These are phyloP conservation scores for Parathielavia appendiculata DNA, from an alignment of 495 filamentous ascomycete genomes.

Conservation along the genomic window DNA sequence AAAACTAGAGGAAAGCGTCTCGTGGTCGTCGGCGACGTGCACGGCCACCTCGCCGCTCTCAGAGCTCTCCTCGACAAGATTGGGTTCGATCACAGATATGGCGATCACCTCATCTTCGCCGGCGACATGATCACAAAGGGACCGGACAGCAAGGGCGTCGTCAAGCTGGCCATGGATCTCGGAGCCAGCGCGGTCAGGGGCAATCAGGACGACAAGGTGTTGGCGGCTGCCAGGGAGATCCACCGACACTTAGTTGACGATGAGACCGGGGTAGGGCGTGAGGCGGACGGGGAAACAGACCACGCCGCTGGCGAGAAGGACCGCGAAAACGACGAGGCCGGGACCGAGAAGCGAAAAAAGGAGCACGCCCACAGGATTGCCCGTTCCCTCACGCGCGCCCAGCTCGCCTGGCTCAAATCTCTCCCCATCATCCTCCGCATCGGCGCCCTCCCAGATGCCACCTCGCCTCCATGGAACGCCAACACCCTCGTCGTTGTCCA, in stretches of 20 bases:
- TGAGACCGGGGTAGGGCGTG: constrained; percentile 17
- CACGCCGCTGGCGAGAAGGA: constrained; percentile 9
- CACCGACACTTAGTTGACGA: not conserved
- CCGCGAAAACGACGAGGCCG: constrained; percentile 17
- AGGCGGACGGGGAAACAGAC: not conserved
- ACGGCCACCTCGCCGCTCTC: constrained; percentile 72
- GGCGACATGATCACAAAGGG: constrained; percentile 89
- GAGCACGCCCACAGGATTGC: constrained; percentile 33
- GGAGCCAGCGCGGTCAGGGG: constrained; percentile 78
- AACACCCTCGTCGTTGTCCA: constrained; percentile 70
- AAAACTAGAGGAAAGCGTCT: constrained; percentile 37
- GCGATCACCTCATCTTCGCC: constrained; percentile 74
- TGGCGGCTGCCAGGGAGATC: constrained; percentile 31
- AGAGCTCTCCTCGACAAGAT: constrained; percentile 61
- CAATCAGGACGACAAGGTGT: constrained; percentile 85
- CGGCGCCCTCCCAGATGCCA: constrained; percentile 45
- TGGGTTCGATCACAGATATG: constrained; percentile 48
- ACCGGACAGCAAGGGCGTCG: constrained; percentile 72
- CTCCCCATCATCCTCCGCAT: constrained; percentile 73
- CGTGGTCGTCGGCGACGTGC: constrained; percentile 82
- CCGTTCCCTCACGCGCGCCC: constrained; percentile 38
- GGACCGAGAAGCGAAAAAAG: constrained; percentile 20
- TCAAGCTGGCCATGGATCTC: constrained; percentile 64
- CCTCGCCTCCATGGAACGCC: constrained; percentile 39
- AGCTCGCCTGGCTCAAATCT: constrained; percentile 62